phyloP scores from a whole-genome alignment of 164 flowering plant genomes.

The Tetrastigma voinierianum region DNA sequence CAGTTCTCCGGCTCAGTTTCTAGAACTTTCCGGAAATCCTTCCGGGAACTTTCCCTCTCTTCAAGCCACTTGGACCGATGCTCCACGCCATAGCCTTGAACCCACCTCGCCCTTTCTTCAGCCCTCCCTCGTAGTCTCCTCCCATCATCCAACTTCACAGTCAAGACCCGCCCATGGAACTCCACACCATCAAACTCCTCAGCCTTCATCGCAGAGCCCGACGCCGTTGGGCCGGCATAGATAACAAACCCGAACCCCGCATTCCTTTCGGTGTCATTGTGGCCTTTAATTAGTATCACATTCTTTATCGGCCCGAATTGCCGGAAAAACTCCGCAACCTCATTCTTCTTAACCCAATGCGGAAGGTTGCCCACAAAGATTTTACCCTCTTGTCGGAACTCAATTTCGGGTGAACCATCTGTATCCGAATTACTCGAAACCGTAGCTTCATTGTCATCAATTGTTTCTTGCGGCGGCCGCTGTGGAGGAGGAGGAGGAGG shows the following conservation, averaged over 20 bases:
- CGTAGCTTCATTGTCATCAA: conserved; percentile 1
- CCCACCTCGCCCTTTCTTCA: conserved; percentile 64
- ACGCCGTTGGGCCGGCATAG: conserved; percentile 62
- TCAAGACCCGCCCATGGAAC: conserved; percentile 85
- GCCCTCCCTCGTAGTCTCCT: conserved; percentile 54
- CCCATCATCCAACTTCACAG: conserved; percentile 92
- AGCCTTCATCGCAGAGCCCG: conserved; percentile 67
- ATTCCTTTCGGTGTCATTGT: conserved; percentile 63
- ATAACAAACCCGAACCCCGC: conserved; percentile 83
- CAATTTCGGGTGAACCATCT: conserved; percentile 8
- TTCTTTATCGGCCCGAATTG: conserved; percentile 87
- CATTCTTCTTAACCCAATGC: conserved; percentile 71
- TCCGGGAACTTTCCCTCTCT: conserved; percentile 60
- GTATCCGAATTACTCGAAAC: background rate
- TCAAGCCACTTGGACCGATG: conserved; percentile 76
- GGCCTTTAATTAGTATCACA: conserved; percentile 77
- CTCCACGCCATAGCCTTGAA: conserved; percentile 44
- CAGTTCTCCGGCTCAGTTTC: conserved; percentile 84
- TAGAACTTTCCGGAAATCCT: conserved; percentile 53
- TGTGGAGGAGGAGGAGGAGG: conserved; percentile 41
- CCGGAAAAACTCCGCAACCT: conserved; percentile 75
- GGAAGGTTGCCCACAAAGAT: conserved; percentile 92
- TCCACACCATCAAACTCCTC: conserved; percentile 95
- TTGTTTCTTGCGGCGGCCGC: conserved; percentile 11
- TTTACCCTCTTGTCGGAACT: conserved; percentile 69